A percentile compares a stretch with the other conserved stretches of the same genome.
Conservation (phyloP, 2,329 filamentous ascomycete species). For the Orbilia brochopaga region DNA sequence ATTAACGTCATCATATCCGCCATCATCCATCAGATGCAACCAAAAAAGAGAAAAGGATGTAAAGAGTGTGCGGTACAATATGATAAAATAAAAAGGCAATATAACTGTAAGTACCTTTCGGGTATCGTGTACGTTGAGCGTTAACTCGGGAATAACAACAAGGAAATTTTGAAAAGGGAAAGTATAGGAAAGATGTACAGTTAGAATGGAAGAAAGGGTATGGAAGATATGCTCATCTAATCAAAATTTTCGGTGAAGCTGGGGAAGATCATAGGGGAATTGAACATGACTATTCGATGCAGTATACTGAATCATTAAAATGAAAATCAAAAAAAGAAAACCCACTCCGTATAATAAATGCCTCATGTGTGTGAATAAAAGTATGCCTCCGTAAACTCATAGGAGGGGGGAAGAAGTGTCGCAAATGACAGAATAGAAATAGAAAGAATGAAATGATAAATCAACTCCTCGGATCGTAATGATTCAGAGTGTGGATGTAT, state of each 20-base stretch:
- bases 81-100: conserved; percentile 24
- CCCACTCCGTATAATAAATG: background rate
- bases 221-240: conserved; percentile 28
- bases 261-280: background rate
- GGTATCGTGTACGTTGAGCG: conserved; percentile 48
- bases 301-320: conserved; percentile 34
- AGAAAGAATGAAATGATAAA: too few relatives aligned
- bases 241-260: background rate
- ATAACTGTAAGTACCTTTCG: conserved; percentile 9
- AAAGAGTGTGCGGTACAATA: conserved; percentile 1
- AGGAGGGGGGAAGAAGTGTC: background rate
- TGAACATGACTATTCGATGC: conserved; percentile 10
- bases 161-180: conserved; percentile 12
- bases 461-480: too few relatives aligned
- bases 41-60: conserved; percentile 10
- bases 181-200: conserved; percentile 19
- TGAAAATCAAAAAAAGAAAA: conserved; percentile 25
- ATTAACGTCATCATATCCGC: conserved; percentile 6
- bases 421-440: background rate
- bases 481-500: background rate
- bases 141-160: conserved; percentile 17
- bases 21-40: conserved; percentile 1
- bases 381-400: background rate
- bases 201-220: conserved; percentile 18
- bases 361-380: background rate